Percentiles rank a stretch among this genome's conserved stretches.
Conservation (phyloP, 345 rosid genomes). For the Zanthoxylum bungeanum region DNA sequence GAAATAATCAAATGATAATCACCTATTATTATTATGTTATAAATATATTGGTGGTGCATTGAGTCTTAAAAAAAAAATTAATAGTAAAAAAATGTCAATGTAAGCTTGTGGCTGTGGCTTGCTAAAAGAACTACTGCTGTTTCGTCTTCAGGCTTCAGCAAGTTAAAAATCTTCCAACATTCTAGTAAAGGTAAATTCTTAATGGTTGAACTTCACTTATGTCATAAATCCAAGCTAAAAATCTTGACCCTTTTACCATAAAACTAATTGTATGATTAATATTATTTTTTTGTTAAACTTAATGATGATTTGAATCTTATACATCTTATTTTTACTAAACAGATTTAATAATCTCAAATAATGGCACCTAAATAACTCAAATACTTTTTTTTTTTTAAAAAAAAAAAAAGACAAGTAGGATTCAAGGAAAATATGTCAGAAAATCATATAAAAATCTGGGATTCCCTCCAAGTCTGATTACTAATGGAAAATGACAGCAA, state of each 20-base stretch:
- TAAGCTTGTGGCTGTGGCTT: not conserved
- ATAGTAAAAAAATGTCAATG: not conserved
- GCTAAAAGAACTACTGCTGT: not conserved
- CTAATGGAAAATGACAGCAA: constrained; percentile 32
- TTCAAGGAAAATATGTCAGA: constrained; percentile 28
- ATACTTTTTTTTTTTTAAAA: not conserved
- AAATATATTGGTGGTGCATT: no score
- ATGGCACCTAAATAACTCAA: not conserved
- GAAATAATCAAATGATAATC: no score
- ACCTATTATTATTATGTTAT: no score
- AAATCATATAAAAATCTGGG: constrained; percentile 39
- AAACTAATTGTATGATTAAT: not conserved
- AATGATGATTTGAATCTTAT: no score
- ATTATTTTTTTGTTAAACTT: no score
- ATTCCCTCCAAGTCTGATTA: constrained; percentile 26
- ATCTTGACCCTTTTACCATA: not conserved
- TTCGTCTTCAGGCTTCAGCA: not conserved
- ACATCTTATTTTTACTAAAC: no score
- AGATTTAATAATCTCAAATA: no score
- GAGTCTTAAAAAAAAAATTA: not conserved
- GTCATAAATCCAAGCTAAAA: constrained; percentile 27
- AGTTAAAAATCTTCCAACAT: constrained; percentile 3
- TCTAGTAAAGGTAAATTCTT: constrained; percentile 2
- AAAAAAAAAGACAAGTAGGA: constrained; percentile 10
- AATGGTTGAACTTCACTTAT: constrained; percentile 4